These are phyloP conservation scores for Simmondsia chinensis DNA, from an alignment of 148 eudicot species.

Conservation along the genomic window DNA sequence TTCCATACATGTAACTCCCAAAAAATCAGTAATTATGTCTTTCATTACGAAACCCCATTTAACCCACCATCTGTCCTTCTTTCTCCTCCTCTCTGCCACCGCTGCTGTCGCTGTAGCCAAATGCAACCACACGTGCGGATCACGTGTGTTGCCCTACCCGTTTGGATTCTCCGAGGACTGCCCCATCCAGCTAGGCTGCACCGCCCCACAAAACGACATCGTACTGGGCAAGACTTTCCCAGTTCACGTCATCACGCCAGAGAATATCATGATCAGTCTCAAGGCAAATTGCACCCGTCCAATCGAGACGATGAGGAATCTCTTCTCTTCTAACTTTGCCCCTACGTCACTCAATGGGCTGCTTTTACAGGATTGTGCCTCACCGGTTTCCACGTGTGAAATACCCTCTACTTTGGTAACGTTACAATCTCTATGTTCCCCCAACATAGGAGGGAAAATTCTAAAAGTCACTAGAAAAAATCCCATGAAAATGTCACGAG, in stretches of 20 bases:
- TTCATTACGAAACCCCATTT: too few relatives aligned
- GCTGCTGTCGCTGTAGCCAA: neutral
- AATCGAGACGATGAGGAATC: conserved; percentile 8
- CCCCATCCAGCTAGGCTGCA: conserved; percentile 34
- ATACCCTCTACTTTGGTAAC: conserved; percentile 37
- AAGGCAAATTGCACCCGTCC: conserved; percentile 38
- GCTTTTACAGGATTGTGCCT: conserved; percentile 27
- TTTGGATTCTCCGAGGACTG: conserved; percentile 48
- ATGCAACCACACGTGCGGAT: conserved; percentile 22
- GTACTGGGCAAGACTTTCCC: conserved; percentile 13
- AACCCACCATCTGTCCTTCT: too few relatives aligned
- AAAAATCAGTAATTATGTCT: too few relatives aligned
- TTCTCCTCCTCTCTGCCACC: too few relatives aligned
- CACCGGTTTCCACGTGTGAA: conserved; percentile 13
- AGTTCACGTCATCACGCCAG: conserved; percentile 8
- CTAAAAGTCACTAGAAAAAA: too few relatives aligned
- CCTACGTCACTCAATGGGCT: conserved; percentile 35
- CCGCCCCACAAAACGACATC: conserved; percentile 14
- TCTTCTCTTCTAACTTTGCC: conserved; percentile 28
- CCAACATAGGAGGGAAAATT: too few relatives aligned
- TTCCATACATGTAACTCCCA: too few relatives aligned
- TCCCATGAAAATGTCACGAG: too few relatives aligned
- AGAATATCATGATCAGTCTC: conserved; percentile 17
- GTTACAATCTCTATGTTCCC: too few relatives aligned
- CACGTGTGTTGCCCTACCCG: conserved; percentile 17